Conservation (phyloP, 208 protist genomes). For the Leishmania guyanensis region DNA sequence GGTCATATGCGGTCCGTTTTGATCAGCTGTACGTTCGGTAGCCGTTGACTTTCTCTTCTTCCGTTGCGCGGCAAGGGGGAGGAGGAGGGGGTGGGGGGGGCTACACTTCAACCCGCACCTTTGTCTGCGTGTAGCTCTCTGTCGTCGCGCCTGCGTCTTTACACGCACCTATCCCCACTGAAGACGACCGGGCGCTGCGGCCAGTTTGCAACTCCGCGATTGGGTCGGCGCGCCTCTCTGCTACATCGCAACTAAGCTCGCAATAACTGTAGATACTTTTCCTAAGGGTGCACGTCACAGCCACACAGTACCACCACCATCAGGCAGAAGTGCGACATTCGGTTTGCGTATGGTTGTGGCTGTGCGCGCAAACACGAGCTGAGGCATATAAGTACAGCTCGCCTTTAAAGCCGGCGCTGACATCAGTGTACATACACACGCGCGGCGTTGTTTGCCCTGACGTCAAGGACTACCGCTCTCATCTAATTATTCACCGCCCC, state of each 20-base stretch:
- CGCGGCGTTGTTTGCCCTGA: neutral
- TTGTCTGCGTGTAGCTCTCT: neutral
- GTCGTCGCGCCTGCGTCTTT: neutral
- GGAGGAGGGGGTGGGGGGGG: no score
- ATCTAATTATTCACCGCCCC: neutral
- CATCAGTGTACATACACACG: neutral
- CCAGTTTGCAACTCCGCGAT: neutral
- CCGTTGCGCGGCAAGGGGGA: neutral
- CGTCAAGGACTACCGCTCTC: neutral
- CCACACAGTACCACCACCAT: neutral
- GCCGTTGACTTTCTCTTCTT: neutral
- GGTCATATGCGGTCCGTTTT: neutral
- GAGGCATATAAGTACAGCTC: neutral
- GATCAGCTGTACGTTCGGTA: neutral
- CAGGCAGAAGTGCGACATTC: neutral
- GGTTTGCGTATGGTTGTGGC: neutral
- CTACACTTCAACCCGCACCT: neutral
- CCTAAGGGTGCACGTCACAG: neutral
- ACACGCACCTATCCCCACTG: neutral
- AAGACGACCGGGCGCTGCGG: neutral
- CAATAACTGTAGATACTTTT: neutral
- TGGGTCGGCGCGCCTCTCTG: neutral
- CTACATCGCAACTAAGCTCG: neutral
- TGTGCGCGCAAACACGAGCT: neutral
- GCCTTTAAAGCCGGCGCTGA: neutral